Percentiles rank a stretch among this genome's conserved stretches.
These are phyloP conservation scores for Bruguiera gymnorhiza DNA, from an alignment of 345 rosid genomes.

Conservation along the genomic window DNA sequence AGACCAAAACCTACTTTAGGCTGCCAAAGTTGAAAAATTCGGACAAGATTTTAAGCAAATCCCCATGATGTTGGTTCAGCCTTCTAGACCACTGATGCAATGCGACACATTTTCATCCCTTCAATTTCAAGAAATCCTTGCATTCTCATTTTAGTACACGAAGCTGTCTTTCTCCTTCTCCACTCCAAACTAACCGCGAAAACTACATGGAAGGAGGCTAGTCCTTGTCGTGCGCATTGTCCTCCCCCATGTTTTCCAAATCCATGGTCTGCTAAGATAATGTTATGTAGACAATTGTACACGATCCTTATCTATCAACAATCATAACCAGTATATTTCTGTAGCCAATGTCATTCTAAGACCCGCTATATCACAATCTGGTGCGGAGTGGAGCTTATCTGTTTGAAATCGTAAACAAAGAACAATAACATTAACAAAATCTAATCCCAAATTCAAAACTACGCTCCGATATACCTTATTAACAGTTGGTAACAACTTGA, in stretches of 20 bases:
- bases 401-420: too few relatives aligned
- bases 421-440: too few relatives aligned
- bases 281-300: too few relatives aligned
- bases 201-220: slow-evolving; percentile 67
- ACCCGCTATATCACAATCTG: background rate
- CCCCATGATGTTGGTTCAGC: too few relatives aligned
- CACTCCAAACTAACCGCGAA: slow-evolving; percentile 77
- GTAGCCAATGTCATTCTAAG: background rate
- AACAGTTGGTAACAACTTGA: too few relatives aligned
- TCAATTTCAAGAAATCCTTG: slow-evolving; percentile 24
- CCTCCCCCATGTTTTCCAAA: slow-evolving; percentile 19
- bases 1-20: too few relatives aligned
- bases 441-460: too few relatives aligned
- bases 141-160: slow-evolving; percentile 11
- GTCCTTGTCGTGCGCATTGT: slow-evolving; percentile 52
- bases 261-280: slow-evolving; percentile 1
- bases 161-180: slow-evolving; percentile 61
- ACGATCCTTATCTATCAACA: background rate
- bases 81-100: background rate
- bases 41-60: too few relatives aligned
- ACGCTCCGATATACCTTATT: too few relatives aligned
- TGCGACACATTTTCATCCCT: slow-evolving; percentile 24
- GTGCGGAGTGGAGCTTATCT: too few relatives aligned
- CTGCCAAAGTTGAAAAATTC: too few relatives aligned
- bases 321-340: slow-evolving; percentile 5